Conservation (phyloP, 2,329 filamentous ascomycete genomes). For the Aspergillus carbonarius region DNA sequence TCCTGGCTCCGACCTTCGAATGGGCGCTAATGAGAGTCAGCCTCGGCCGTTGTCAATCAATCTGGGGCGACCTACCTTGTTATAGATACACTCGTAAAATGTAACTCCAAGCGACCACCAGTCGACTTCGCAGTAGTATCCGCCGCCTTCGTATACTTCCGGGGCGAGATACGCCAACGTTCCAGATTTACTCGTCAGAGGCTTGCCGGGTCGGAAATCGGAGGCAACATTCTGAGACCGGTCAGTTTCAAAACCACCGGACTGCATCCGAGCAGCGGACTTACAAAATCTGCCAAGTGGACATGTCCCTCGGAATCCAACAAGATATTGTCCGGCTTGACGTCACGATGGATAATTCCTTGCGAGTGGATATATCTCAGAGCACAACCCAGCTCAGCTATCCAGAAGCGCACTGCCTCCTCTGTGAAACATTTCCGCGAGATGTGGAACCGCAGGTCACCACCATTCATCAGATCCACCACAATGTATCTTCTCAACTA, state of each 20-base stretch:
- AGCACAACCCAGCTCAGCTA: slow-evolving; percentile 89
- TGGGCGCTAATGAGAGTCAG: slow-evolving; percentile 65
- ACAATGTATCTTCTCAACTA: slow-evolving; percentile 71
- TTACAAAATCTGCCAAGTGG: slow-evolving; percentile 94
- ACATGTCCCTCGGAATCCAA: slow-evolving; percentile 89
- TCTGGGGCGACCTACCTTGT: slow-evolving; percentile 65
- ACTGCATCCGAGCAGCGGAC: slow-evolving; percentile 33
- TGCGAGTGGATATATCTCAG: slow-evolving; percentile 82
- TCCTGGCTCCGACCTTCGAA: slow-evolving; percentile 90
- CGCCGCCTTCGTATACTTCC: slow-evolving; percentile 87
- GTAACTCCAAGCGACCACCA: slow-evolving; percentile 98
- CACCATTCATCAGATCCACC: slow-evolving; percentile 96
- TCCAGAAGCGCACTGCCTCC: slow-evolving; percentile 95
- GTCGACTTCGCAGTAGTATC: slow-evolving; percentile 87
- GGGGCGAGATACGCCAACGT: slow-evolving; percentile 94
- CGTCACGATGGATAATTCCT: slow-evolving; percentile 84
- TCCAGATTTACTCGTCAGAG: slow-evolving; percentile 91
- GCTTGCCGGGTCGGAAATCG: slow-evolving; percentile 78
- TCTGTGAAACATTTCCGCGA: slow-evolving; percentile 97
- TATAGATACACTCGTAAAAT: slow-evolving; percentile 99
- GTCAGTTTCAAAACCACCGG: slow-evolving; percentile 10
- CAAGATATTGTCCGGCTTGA: slow-evolving; percentile 90
- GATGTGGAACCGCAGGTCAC: slow-evolving; percentile 95
- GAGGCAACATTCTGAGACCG: slow-evolving; percentile 82
- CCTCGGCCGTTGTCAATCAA: background rate